These are phyloP conservation scores for Furcasterigmium furcatum DNA, from an alignment of 2,329 filamentous ascomycete genomes.

Conservation along the genomic window DNA sequence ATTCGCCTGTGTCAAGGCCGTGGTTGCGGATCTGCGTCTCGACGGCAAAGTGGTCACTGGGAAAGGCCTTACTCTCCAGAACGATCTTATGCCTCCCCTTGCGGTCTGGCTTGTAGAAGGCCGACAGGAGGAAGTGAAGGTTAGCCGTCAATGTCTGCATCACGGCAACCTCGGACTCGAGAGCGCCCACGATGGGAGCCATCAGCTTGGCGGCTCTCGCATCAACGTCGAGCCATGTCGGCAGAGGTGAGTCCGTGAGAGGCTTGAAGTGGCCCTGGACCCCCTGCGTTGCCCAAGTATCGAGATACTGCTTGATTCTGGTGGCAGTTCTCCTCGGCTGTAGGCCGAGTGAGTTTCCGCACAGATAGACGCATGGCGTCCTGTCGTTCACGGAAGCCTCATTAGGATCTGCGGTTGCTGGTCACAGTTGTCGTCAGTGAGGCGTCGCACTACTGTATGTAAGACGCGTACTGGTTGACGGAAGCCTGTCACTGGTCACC, in stretches of 20 bases:
- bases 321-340: constrained; percentile 65
- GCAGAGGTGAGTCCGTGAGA: constrained; percentile 61
- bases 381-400: not conserved
- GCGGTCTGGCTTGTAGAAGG: constrained; percentile 69
- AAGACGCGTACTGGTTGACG: not conserved
- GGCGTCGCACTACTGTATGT: no score
- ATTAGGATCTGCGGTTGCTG: not conserved
- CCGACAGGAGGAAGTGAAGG: constrained; percentile 71
- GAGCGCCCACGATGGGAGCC: constrained; percentile 67
- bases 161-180: constrained; percentile 66
- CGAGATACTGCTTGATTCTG: constrained; percentile 64
- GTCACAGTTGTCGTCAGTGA: no score
- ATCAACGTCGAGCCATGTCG: constrained; percentile 72
- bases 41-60: constrained; percentile 78
- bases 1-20: constrained; percentile 56
- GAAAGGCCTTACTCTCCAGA: constrained; percentile 80
- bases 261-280: constrained; percentile 77
- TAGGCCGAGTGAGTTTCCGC: constrained; percentile 84
- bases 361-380: constrained; percentile 67
- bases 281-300: constrained; percentile 76
- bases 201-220: constrained; percentile 64
- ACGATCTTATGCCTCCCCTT: constrained; percentile 65
- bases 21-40: constrained; percentile 74
- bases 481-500: constrained; percentile 21
- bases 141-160: constrained; percentile 84